phyloP scores from a whole-genome alignment of 116 monocot genomes.

The Iris pallida region DNA sequence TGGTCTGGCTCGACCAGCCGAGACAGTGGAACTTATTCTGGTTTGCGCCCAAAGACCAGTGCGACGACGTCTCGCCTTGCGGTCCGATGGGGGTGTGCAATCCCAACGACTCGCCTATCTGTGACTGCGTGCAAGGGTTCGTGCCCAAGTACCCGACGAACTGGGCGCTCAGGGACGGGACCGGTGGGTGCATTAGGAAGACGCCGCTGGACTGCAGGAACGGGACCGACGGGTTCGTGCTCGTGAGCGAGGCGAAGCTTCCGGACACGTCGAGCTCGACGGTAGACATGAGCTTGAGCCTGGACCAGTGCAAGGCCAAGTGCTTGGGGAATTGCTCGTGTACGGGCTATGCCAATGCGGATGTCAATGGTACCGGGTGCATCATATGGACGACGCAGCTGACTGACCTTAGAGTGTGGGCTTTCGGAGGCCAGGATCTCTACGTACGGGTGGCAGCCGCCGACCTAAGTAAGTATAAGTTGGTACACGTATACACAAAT shows the following conservation, averaged over 20 bases:
- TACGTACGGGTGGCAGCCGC: slow-evolving; percentile 21
- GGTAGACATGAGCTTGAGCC: slow-evolving; percentile 25
- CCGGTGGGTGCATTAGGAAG: slow-evolving; percentile 30
- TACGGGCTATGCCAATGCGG: slow-evolving; percentile 24
- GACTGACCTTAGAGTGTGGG: slow-evolving; percentile 28
- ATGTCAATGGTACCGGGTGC: slow-evolving; percentile 25
- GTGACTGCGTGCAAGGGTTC: slow-evolving; percentile 24
- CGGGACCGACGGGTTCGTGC: slow-evolving; percentile 24
- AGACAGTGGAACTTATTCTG: slow-evolving; percentile 9
- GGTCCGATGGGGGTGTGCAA: slow-evolving; percentile 22
- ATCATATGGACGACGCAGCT: slow-evolving; percentile 32
- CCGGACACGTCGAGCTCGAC: slow-evolving; percentile 29
- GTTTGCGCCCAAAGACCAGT: slow-evolving; percentile 15
- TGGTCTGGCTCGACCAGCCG: slow-evolving; percentile 5
- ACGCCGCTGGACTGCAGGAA: slow-evolving; percentile 21
- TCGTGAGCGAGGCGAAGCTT: slow-evolving; percentile 24
- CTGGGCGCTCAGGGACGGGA: slow-evolving; percentile 5
- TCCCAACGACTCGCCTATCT: slow-evolving; percentile 6
- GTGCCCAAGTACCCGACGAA: slow-evolving; percentile 11
- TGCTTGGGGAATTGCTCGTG: slow-evolving; percentile 44
- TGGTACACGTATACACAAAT: too few species aligned
- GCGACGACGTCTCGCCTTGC: slow-evolving; percentile 19
- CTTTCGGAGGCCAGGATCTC: slow-evolving; percentile 20
- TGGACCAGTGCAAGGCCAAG: slow-evolving; percentile 27
- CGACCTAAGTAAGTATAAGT: slow-evolving; percentile 15